phyloP scores from a whole-genome alignment of 352 stramenopile genomes.

The Globisporangium solare region DNA sequence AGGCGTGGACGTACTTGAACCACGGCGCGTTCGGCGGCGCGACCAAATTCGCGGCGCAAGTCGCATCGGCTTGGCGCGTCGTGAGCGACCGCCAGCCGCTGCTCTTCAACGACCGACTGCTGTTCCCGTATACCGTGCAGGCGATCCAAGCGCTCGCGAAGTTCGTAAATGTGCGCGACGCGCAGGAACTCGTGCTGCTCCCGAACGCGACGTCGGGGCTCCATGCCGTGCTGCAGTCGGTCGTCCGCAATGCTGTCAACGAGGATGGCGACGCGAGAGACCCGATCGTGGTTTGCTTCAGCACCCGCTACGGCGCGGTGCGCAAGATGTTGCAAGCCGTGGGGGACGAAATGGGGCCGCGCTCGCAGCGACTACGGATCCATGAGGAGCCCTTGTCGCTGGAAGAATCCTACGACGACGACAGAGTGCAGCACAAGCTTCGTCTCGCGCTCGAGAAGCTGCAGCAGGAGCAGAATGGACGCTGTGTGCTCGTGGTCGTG shows the following conservation, averaged over 20 bases:
- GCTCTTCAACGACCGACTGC: constrained; percentile 88
- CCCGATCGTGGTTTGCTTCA: constrained; percentile 64
- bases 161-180: constrained; percentile 49
- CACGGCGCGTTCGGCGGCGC: constrained; percentile 91
- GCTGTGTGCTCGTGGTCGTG: constrained; percentile 72
- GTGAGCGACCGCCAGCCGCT: constrained; percentile 88
- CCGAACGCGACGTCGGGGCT: constrained; percentile 89
- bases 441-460: constrained; percentile 24
- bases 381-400: constrained; percentile 63
- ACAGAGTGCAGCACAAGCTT: constrained; percentile 35
- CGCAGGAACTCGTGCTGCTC: constrained; percentile 71
- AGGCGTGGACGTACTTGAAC: constrained; percentile 91
- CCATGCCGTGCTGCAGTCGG: constrained; percentile 75
- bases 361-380: constrained; percentile 23
- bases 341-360: constrained; percentile 4
- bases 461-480: constrained; percentile 23
- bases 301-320: constrained; percentile 88
- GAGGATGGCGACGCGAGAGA: constrained; percentile 8
- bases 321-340: constrained; percentile 87
- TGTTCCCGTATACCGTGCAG: constrained; percentile 88
- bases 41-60: constrained; percentile 54
- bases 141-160: constrained; percentile 67
- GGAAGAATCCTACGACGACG: constrained; percentile 57
- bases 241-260: constrained; percentile 17
- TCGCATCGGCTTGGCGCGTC: constrained; percentile 71